These are phyloP conservation scores for Corchorus olitorius DNA, from an alignment of 345 rosid species.

Conservation along the genomic window DNA sequence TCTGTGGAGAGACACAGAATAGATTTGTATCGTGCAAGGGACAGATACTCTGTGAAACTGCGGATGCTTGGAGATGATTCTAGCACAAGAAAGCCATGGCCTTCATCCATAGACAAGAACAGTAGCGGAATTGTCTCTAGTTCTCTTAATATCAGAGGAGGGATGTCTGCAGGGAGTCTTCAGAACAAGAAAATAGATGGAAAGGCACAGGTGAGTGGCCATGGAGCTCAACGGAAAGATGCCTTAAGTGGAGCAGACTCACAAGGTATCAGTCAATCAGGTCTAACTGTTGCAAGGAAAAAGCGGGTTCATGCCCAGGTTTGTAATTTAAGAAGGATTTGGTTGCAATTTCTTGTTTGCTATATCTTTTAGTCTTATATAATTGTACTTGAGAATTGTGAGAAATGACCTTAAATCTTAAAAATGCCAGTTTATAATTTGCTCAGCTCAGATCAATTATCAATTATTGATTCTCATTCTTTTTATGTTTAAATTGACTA, in stretches of 20 bases:
- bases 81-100: constrained; percentile 61
- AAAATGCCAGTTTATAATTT: neutral
- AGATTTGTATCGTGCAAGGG: constrained; percentile 80
- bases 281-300: constrained; percentile 72
- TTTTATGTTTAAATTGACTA: neutral
- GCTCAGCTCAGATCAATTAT: neutral
- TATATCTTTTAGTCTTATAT: constrained; percentile 3
- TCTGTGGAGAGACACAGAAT: constrained; percentile 88
- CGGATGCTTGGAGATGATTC: constrained; percentile 87
- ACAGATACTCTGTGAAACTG: constrained; percentile 74
- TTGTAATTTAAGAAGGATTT: constrained; percentile 28
- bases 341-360: constrained; percentile 1
- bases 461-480: neutral
- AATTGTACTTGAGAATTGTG: neutral
- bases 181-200: constrained; percentile 67
- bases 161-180: constrained; percentile 51
- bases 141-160: constrained; percentile 62
- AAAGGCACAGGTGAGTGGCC: constrained; percentile 66
- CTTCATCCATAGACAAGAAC: constrained; percentile 56
- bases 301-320: constrained; percentile 94
- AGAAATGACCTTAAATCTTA: neutral
- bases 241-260: constrained; percentile 64
- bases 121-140: constrained; percentile 51
- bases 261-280: constrained; percentile 69
- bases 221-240: constrained; percentile 75